Conservation (phyloP, 768 basidiomycete genomes). For the Leccinum subgranulosum region DNA sequence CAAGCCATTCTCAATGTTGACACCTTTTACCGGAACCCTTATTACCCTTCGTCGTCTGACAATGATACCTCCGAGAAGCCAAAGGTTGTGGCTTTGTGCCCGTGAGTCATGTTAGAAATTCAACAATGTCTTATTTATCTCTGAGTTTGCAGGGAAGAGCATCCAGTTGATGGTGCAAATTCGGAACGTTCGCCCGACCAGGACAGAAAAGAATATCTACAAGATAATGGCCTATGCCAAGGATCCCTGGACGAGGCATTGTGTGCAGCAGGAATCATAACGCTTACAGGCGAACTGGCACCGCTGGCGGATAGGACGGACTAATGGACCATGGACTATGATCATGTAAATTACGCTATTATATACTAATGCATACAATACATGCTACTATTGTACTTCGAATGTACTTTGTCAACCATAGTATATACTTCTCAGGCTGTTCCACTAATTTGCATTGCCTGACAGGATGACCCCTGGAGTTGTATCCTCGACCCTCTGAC, state of each 20-base stretch:
- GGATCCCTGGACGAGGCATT: not conserved
- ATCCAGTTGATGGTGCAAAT: not conserved
- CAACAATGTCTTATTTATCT: not conserved
- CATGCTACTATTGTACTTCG: too few species aligned
- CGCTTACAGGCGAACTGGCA: too few species aligned
- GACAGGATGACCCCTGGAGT: too few species aligned
- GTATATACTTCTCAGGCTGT: too few species aligned
- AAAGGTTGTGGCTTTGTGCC: not conserved
- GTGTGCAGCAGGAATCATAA: not conserved
- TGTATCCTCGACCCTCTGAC: too few species aligned
- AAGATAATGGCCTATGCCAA: not conserved
- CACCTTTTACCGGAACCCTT: slow-evolving; percentile 13
- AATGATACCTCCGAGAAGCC: not conserved
- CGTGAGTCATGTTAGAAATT: not conserved
- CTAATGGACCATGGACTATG: not conserved
- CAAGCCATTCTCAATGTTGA: slow-evolving; percentile 12
- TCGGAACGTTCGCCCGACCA: not conserved
- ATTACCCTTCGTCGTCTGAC: not conserved
- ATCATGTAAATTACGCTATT: too few species aligned
- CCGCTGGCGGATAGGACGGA: not conserved
- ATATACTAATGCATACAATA: too few species aligned
- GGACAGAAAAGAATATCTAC: not conserved
- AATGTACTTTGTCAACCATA: too few species aligned
- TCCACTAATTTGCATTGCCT: too few species aligned
- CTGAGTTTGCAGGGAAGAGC: not conserved